Percentiles rank a stretch among this genome's conserved stretches.
Evolutionary conservation across 1,284 basidiomycete species (phyloP).

Genomic region (Cutaneotrichosporon dermatis): DNA sequence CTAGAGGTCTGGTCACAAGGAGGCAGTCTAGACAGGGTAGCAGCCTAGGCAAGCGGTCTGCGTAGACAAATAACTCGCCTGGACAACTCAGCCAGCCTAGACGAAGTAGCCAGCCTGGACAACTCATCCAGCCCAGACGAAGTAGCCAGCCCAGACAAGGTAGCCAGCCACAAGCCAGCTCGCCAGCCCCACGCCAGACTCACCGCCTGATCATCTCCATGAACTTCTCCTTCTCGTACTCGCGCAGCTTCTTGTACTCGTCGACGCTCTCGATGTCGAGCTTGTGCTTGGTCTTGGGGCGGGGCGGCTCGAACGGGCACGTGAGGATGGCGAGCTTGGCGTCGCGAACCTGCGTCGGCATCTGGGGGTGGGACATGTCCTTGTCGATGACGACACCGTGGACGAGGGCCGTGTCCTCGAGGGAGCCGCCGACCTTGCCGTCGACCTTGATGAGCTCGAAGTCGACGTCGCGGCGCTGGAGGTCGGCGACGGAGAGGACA

Average conservation of each 20-base stretch:
- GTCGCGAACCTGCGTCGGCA: constrained; percentile 83
- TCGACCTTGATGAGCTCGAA: constrained; percentile 99
- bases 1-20: no score
- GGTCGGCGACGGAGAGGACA: constrained; percentile 89
- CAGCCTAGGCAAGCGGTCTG: no score
- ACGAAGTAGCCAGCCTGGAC: no score
- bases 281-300: constrained; percentile 99
- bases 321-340: constrained; percentile 95
- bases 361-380: constrained; percentile 98
- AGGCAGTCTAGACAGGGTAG: no score
- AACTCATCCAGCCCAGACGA: no score
- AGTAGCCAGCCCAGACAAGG: no score
- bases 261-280: constrained; percentile 97
- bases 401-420: constrained; percentile 76
- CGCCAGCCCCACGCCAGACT: constrained; percentile 12
- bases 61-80: no score
- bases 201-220: constrained; percentile 83
- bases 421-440: constrained; percentile 94
- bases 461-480: constrained; percentile 89
- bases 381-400: constrained; percentile 97
- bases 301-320: constrained; percentile 96
- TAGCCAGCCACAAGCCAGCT: no score
- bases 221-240: constrained; percentile 96
- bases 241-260: constrained; percentile 90
- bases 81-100: no score